Base-by-base conservation (phyloP, 352 stramenopile genomes). In the Phytopythium aichiense region DNA sequence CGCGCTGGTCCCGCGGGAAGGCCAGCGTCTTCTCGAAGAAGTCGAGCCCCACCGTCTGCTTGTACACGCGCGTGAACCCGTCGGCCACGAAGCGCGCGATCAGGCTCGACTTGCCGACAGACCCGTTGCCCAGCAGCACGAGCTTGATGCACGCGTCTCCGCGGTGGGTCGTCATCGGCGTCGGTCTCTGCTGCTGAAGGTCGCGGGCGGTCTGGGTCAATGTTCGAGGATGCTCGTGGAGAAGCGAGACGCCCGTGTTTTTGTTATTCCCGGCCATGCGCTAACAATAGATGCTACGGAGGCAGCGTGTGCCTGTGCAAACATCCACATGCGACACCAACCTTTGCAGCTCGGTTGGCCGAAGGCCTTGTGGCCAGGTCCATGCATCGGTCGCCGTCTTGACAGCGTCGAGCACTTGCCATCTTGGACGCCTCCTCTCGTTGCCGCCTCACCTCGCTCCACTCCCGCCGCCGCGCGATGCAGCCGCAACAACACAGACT, bases 11-110 rank as follows among this genome's bases (percentile, higher is more conserved):
- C 9, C 82, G 77, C n/a, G 83, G 74, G 16, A 95, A 77, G 37
- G 81, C 64, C 16, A 95, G 74, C 61, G 85, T 89, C 66, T 95
- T 95, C 71, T 95, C 84, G 62, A 84, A 97, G 58, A 95, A 95
- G 69, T 95, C 88, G 20, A 94, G 67, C 9, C 87, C 84, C 54
- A 96, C 81, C 1, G 87, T 96, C 63, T 96, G 87, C 60, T 91
- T 92, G 77, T 97, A 96, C 63, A 89, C 72, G 43, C 72, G 79
- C 53, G 72, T 74, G 65, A 95, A 96, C 50, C 85, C 86, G 60
- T 92, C 80, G 48, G 87, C 77, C 6, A 92, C 74, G 51, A 96
- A 97, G 20, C 85, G 81, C 42, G 79, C 76, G 57, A 94, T 92
- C 56, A 97, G 76, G 58, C 78, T 94, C 7, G 79, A 89, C 64